Percentiles rank a stretch among this genome's conserved stretches.
Evolutionary conservation across 2,329 filamentous ascomycete genomes (phyloP).

Genomic region (Simplicillium aogashimaense): DNA sequence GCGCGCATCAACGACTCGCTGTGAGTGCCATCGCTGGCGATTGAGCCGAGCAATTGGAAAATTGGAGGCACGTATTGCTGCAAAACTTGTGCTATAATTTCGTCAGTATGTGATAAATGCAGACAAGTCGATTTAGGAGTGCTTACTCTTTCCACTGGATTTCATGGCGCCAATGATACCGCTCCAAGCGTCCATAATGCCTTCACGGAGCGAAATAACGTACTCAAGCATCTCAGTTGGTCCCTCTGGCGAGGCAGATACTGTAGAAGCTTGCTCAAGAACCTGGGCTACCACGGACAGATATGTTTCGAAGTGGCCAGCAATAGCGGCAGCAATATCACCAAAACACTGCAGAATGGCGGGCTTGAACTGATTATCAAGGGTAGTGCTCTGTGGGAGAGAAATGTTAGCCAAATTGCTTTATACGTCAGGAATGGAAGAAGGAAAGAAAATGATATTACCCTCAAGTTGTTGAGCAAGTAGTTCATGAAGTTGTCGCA

Average conservation of each 20-base stretch:
- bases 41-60: constrained; percentile 74
- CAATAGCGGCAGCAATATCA: constrained; percentile 91
- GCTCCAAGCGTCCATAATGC: constrained; percentile 98
- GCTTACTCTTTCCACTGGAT: constrained; percentile 63
- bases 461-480: constrained; percentile 80
- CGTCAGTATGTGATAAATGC: constrained; percentile 14
- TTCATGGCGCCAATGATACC: constrained; percentile 95
- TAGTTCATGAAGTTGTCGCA: constrained; percentile 99
- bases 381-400: constrained; percentile 56
- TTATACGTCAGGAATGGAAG: background rate
- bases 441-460: constrained; percentile 32
- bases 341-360: constrained; percentile 97
- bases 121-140: background rate
- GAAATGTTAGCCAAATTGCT: constrained; percentile 7
- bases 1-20: constrained; percentile 87
- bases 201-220: constrained; percentile 85
- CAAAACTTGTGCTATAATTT: constrained; percentile 51
- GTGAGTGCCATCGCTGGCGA: constrained; percentile 74
- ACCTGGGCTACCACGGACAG: constrained; percentile 87
- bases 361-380: constrained; percentile 95
- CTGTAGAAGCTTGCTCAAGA: constrained; percentile 80
- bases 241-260: constrained; percentile 68
- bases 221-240: constrained; percentile 97
- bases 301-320: constrained; percentile 86
- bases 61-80: constrained; percentile 74